These are phyloP conservation scores for Claviceps cyperi DNA, from an alignment of 2,329 filamentous ascomycete genomes.

Conservation along the genomic window DNA sequence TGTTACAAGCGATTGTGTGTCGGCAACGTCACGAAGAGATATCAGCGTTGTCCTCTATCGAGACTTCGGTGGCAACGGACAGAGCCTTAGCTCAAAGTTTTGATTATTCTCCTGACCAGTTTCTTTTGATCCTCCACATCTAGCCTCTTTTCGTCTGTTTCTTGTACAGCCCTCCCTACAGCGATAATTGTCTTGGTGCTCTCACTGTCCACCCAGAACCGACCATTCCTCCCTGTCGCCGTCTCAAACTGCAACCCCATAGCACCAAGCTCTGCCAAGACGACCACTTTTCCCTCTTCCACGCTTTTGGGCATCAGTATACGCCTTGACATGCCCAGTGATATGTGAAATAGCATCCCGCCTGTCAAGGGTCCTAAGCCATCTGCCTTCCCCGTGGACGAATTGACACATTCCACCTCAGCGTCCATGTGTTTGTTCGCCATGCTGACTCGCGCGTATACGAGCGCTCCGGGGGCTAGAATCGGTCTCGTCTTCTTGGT, in stretches of 20 bases:
- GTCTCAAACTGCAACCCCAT: slow-evolving; percentile 82
- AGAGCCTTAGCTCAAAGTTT: slow-evolving; percentile 32
- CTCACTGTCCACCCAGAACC: slow-evolving; percentile 79
- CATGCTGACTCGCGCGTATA: slow-evolving; percentile 74
- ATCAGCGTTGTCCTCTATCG: too few species aligned
- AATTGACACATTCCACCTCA: slow-evolving; percentile 80
- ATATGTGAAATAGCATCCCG: slow-evolving; percentile 77
- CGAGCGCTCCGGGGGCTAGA: slow-evolving; percentile 58
- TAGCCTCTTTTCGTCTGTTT: slow-evolving; percentile 57
- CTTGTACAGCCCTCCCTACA: slow-evolving; percentile 63
- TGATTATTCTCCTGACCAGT: slow-evolving; percentile 51
- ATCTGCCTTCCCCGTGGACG: slow-evolving; percentile 74
- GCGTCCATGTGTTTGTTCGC: slow-evolving; percentile 74
- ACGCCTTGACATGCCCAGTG: slow-evolving; percentile 66
- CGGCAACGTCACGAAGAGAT: too few species aligned
- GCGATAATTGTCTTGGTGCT: slow-evolving; percentile 57
- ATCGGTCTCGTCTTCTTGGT: slow-evolving; percentile 83
- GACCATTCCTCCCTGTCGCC: slow-evolving; percentile 83
- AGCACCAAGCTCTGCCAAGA: slow-evolving; percentile 64
- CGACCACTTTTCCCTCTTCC: slow-evolving; percentile 49
- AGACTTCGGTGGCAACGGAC: too few species aligned
- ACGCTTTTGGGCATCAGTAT: slow-evolving; percentile 51
- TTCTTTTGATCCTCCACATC: slow-evolving; percentile 54
- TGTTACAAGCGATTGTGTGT: background rate
- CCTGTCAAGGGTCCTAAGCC: slow-evolving; percentile 71